A percentile compares a stretch with the other conserved stretches of the same genome.
These are phyloP conservation scores for Pelargonium nanum DNA, from an alignment of 345 rosid genomes.

Conservation along the genomic window DNA sequence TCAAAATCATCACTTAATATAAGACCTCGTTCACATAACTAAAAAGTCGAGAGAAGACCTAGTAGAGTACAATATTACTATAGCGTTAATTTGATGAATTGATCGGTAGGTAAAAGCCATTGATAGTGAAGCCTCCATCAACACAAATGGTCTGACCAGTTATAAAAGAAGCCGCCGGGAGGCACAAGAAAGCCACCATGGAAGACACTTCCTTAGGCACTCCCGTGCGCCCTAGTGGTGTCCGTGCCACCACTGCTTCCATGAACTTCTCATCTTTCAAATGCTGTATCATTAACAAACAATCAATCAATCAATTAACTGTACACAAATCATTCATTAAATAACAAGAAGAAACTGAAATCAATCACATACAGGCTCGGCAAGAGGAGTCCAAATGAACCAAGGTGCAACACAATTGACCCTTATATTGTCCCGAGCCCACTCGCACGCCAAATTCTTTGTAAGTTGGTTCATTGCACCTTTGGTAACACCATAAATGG, in stretches of 20 bases:
- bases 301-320: neutral
- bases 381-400: constrained; percentile 20
- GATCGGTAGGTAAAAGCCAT: constrained; percentile 2
- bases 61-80: no score
- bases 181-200: constrained; percentile 42
- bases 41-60: no score
- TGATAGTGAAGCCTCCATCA: constrained; percentile 7
- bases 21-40: no score
- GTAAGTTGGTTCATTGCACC: constrained; percentile 48
- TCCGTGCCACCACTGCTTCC: constrained; percentile 20
- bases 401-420: constrained; percentile 45
- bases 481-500: constrained; percentile 35
- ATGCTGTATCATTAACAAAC: neutral
- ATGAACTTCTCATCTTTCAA: constrained; percentile 1
- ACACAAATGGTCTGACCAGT: constrained; percentile 44
- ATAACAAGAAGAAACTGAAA: neutral
- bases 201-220: constrained; percentile 46
- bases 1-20: no score
- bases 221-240: constrained; percentile 38
- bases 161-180: constrained; percentile 55
- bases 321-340: neutral
- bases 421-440: constrained; percentile 62
- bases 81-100: no score
- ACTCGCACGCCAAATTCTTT: constrained; percentile 56
- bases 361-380: neutral